Evolutionary conservation across 78 protist genomes (phyloP).

Genomic region (Monocercomonoides exilis): DNA sequence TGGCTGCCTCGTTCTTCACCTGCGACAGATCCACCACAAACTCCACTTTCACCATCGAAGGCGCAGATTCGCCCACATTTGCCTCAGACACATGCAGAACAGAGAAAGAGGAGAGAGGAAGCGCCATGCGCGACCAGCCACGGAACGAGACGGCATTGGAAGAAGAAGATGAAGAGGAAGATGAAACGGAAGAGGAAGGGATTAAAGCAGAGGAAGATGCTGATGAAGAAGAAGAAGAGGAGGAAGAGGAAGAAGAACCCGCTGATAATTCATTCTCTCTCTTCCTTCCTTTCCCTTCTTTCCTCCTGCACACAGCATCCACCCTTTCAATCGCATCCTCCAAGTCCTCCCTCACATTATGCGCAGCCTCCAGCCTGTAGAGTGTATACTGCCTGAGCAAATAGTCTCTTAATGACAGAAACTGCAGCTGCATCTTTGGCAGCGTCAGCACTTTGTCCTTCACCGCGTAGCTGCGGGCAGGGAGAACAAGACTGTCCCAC

Average conservation of each 20-base stretch:
- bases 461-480: neutral
- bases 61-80: constrained; percentile 62
- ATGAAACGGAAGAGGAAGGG: constrained; percentile 11
- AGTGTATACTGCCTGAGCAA: constrained; percentile 75
- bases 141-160: constrained; percentile 43
- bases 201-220: too few relatives aligned
- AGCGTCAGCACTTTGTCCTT: constrained; percentile 44
- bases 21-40: neutral
- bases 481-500: constrained; percentile 34
- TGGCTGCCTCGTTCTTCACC: neutral
- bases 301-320: neutral
- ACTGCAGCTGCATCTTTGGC: constrained; percentile 85
- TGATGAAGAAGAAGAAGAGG: too few relatives aligned
- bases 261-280: too few relatives aligned
- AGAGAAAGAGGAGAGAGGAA: constrained; percentile 44
- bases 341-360: constrained; percentile 70
- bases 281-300: too few relatives aligned
- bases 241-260: too few relatives aligned
- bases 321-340: constrained; percentile 33
- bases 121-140: constrained; percentile 75
- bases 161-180: neutral
- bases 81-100: constrained; percentile 45
- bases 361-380: constrained; percentile 66
- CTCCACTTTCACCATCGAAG: constrained; percentile 57
- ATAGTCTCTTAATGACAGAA: constrained; percentile 80